Base-by-base conservation (phyloP, 2,329 filamentous ascomycete species). In the Chaetomium olivaceum region DNA sequence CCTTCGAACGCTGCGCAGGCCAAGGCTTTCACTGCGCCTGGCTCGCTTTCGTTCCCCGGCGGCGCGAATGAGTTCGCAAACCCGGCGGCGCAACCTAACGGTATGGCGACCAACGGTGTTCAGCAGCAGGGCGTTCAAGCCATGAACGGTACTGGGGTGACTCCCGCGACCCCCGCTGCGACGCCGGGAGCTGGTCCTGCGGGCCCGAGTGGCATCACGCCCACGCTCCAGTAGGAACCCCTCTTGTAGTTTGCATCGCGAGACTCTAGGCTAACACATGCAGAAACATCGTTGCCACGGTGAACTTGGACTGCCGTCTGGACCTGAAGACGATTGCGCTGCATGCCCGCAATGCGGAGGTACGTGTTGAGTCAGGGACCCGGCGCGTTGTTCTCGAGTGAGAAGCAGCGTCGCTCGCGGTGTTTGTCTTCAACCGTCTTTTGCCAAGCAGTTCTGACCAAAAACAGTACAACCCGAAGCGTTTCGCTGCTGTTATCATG, bases 401-500 rank as follows among this genome's bases (percentile, higher is more conserved):
- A 62, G 46, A 50, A 25, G 19, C 25, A 9, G 51, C 21, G 59
- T 21, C 60, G 48, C 48, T 27, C 29, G 1, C 25, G 50, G 33
- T 61, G 62, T 55, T 62, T 65, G 65, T 74, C 67, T 62, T 66
- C 68, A 65, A 70, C 64, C 62, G 63, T 52, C 62, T 65, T 65
- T 65, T 64, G 62, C 57, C 61, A 55, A 50, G 56, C 68, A 74
- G 68, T 77, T 80, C 75, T 79, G 75, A 70, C 33, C 62, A 67
- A 43, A 58, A 59, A 46, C 65, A 73, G 67, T 68, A 70, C 68
- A 71, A 70, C 73, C 71, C 72, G 54, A 73, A 96, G 93, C 94
- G 94, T 90, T 98, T 98, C 77, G 95, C 94, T 74, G 94, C 94
- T 77, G 94, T 98, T 71, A 98, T 99, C 80, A 98, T 99, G 95